These are phyloP conservation scores for Cutaneotrichosporon sp. DNA, from an alignment of 1,284 basidiomycete genomes.

Conservation along the genomic window DNA sequence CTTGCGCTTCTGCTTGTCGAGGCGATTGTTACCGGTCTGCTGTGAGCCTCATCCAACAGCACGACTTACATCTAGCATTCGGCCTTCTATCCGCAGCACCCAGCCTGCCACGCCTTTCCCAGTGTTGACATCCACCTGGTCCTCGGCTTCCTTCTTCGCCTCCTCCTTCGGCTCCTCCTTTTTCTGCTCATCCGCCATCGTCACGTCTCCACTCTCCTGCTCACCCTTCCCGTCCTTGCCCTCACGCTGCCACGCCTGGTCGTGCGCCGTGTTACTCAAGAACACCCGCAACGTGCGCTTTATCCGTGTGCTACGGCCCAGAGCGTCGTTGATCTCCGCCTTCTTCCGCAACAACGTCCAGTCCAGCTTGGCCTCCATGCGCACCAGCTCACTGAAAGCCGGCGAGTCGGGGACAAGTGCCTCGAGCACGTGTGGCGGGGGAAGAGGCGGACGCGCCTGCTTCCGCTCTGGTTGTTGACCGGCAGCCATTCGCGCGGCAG, in stretches of 20 bases:
- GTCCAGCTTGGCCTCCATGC: constrained; percentile 86
- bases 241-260: constrained; percentile 72
- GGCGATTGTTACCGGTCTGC: constrained; percentile 55
- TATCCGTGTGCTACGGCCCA: constrained; percentile 51
- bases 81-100: constrained; percentile 82
- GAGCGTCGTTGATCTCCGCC: constrained; percentile 80
- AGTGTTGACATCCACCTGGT: constrained; percentile 56
- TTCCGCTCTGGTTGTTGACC: constrained; percentile 19
- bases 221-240: constrained; percentile 32
- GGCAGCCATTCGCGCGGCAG: constrained; percentile 1
- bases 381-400: constrained; percentile 79
- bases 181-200: constrained; percentile 8
- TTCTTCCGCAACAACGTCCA: constrained; percentile 91
- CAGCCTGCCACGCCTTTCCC: constrained; percentile 83
- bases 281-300: constrained; percentile 83
- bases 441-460: constrained; percentile 39
- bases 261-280: constrained; percentile 78
- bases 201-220: constrained; percentile 6
- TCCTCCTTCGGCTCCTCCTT: constrained; percentile 7
- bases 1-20: constrained; percentile 68
- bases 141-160: constrained; percentile 10
- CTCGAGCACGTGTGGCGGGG: constrained; percentile 46
- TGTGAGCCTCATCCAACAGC: neutral
- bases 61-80: constrained; percentile 59
- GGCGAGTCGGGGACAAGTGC: constrained; percentile 64